Evolutionary conservation across 108 stramenopile genomes (phyloP), one percentile per base, ranked within the genome.

Genomic region (Nitzschia sp.): DNA sequence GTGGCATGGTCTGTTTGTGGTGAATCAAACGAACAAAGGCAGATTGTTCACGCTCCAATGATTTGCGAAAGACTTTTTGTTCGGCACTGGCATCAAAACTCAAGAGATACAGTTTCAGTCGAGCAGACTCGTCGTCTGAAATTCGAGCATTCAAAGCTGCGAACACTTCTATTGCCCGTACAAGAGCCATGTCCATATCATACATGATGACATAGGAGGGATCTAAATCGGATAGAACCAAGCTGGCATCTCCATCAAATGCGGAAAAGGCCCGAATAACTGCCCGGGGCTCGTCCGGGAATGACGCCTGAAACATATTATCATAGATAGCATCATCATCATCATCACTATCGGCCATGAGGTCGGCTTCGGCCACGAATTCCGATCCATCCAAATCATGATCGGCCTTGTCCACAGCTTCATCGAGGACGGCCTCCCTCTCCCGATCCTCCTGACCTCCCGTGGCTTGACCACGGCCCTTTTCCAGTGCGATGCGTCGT

Each of bases 11-110:
- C 54, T 89, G 92, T 69, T 97, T 97, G 74, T 93, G 87, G 61
- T 95, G 81, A 41, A 99, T 97, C 48, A 99, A 77, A 23, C 79
- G 77, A 25, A 96, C 96, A 75, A 99, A 99, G 0, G 97, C 86
- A 19, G 89, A 85, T 62, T 96, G 86, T 68, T 99, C 98, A 27
- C 86, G 73, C 53, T 92, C 92, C 45, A 99, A 76, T 3, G 82
- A 52, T 25, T 96, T 92, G 38, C 83, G 66, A 61, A 96, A 99
- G n/a, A 78, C 87, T 48, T 96, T 95, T 69, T 98, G 91, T 72
- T 99, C 98, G 22, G 94, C 89, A 66, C 91, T 92, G n/a, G 93
- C 85, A 70, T 94, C 88, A 68, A 96, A 98, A 27, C 92, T 77
- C 45, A 97, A 75, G 54, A 97, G 97, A 68, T 92, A 98, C 27